Evolutionary conservation across 345 rosid species (phyloP).

Genomic region (Eucalyptus marginata): DNA sequence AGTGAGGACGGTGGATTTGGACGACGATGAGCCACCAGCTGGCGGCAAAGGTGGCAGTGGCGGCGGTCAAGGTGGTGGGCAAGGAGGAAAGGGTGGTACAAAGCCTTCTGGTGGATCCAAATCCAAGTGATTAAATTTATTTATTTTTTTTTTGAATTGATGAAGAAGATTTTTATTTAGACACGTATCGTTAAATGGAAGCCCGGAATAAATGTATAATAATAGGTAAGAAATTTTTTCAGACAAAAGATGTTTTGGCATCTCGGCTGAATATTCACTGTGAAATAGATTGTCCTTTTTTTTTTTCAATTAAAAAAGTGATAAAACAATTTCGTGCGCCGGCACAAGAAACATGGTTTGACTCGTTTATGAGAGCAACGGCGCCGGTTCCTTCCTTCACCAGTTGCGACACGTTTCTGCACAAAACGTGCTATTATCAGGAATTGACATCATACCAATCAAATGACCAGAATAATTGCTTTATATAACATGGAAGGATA

Average conservation of each 20-base stretch:
- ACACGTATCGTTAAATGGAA: neutral
- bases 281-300: neutral
- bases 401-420: neutral
- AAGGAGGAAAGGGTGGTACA: neutral
- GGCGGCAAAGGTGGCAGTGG: neutral
- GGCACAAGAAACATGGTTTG: neutral
- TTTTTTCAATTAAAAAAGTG: neutral
- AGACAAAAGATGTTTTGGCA: neutral
- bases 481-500: neutral
- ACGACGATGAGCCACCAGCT: neutral
- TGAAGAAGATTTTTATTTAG: neutral
- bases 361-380: neutral
- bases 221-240: neutral
- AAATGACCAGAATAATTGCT: neutral
- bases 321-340: neutral
- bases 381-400: neutral
- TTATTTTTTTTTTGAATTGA: neutral
- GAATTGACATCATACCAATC: neutral
- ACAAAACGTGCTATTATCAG: neutral
- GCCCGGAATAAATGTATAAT: neutral
- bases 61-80: neutral
- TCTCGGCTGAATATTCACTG: neutral
- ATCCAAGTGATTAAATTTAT: neutral
- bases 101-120: conserved; percentile 1
- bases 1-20: conserved; percentile 12